phyloP scores from a whole-genome alignment of 1,284 basidiomycete species.

The Cutaneotrichosporon dermatis region DNA sequence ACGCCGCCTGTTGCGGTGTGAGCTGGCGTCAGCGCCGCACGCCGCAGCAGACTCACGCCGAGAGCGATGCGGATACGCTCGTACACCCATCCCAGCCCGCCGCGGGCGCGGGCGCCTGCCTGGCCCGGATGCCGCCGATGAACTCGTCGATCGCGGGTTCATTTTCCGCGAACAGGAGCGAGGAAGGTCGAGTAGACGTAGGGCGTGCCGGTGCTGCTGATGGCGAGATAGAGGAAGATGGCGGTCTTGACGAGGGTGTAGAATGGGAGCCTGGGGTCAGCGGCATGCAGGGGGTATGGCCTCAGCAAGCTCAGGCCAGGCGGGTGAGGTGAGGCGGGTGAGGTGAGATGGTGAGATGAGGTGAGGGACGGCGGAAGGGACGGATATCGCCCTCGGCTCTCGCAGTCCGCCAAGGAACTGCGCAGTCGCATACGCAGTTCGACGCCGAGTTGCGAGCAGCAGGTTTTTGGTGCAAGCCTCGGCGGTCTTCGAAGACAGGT shows the following conservation, averaged over 20 bases:
- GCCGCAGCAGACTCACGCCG: slow-evolving; percentile 29
- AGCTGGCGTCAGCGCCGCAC: slow-evolving; percentile 10
- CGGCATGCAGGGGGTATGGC: not conserved
- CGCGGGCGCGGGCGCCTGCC: slow-evolving; percentile 30
- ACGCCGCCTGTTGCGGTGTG: slow-evolving; percentile 9
- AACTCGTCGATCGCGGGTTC: slow-evolving; percentile 64
- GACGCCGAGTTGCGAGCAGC: no score
- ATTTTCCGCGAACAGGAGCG: slow-evolving; percentile 61
- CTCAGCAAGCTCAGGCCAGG: no score
- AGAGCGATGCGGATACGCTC: slow-evolving; percentile 34
- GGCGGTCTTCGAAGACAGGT: no score
- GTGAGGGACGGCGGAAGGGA: no score
- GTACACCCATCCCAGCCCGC: slow-evolving; percentile 37
- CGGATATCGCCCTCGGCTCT: no score
- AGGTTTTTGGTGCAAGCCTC: no score
- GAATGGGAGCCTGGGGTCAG: slow-evolving; percentile 63
- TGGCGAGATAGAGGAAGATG: slow-evolving; percentile 66
- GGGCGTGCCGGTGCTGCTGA: slow-evolving; percentile 71
- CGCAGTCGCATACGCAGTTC: no score
- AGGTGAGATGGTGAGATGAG: no score
- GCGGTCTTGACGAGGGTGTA: slow-evolving; percentile 69
- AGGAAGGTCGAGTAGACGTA: slow-evolving; percentile 65
- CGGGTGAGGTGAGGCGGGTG: no score
- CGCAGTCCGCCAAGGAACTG: no score
- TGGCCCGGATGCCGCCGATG: slow-evolving; percentile 48